These are phyloP conservation scores for Eutrema heterophyllum DNA, from an alignment of 345 rosid genomes.

Conservation along the genomic window DNA sequence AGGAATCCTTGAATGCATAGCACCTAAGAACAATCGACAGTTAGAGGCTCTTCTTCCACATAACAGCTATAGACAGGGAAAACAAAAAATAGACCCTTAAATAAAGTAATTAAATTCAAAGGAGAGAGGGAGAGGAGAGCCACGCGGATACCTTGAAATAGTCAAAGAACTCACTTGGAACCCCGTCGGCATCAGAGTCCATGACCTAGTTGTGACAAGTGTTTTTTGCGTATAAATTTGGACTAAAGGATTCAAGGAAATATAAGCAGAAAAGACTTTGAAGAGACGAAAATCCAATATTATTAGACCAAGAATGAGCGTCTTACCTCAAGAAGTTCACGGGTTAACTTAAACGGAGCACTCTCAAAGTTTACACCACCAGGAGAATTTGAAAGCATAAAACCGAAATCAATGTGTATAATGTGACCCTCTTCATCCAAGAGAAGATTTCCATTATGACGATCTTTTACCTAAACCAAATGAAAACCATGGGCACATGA, in stretches of 20 bases:
- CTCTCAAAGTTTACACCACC: constrained; percentile 99
- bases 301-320: background rate
- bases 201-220: constrained; percentile 56
- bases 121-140: constrained; percentile 3
- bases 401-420: constrained; percentile 98
- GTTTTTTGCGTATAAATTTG: background rate
- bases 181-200: constrained; percentile 99
- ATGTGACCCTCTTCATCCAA: constrained; percentile 98
- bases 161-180: constrained; percentile 99
- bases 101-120: background rate
- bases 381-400: constrained; percentile 99
- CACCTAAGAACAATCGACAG: constrained; percentile 48
- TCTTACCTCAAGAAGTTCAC: constrained; percentile 95
- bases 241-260: background rate
- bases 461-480: constrained; percentile 71
- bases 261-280: background rate
- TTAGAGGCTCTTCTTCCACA: background rate
- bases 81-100: background rate
- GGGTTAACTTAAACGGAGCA: constrained; percentile 98
- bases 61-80: background rate
- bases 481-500: background rate
- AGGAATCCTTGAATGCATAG: constrained; percentile 98
- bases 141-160: constrained; percentile 77
- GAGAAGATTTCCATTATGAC: constrained; percentile 95
- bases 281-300: background rate